Base-by-base conservation (phyloP, 306 rosid genomes). In the Quillaja saponaria region DNA sequence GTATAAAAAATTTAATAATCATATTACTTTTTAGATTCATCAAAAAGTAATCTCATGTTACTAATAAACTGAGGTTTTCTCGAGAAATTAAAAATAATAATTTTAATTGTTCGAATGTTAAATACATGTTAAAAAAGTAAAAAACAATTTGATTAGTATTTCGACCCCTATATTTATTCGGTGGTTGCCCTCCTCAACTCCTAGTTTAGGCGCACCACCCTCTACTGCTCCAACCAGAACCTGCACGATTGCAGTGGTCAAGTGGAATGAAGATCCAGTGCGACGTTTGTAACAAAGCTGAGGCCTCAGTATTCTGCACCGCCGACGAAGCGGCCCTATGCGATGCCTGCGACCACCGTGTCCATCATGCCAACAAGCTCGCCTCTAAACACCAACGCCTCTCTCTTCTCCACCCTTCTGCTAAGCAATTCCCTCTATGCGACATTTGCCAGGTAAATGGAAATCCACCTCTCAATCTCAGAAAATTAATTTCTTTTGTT, bases 291-390 rank as follows among this genome's bases (percentile, higher is more conserved):
- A 71, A 57, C 72, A 83, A 78, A 45, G 55, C 63, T 38, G 86
- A 89, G 1, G 97, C 96, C 16, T 78, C 88, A 0, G 81, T 89
- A 6, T 94, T 76, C 80, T 94, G 97, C 84, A 90, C 95, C 67
- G 95, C 96, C 69, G 97, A 94, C 52, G 99, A 94, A 75, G 99
- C 99, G 10, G 95, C 85, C 25, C 89, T 94, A 6, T 94, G 99
- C 18, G 70, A 59, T 62, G 62, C 66, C 61, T 89, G 97, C 59
- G 99, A 94, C 73, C 95, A 81, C 74, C 89, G 90, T 3, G 91
- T 94, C 84, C 99, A 94, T 82, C 90, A 85, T 18, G 99, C 96
- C 71, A 94, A 94, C 72, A 89, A 89, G 72, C 95, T 87, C 33
- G 99, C 96, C 47, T 89, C 96, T 70, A 94, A 89, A 61, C 97